A percentile compares a stretch with the other conserved stretches of the same genome.
phyloP scores from a whole-genome alignment of 2,329 filamentous ascomycete species.

The Aspergillus sp. region DNA sequence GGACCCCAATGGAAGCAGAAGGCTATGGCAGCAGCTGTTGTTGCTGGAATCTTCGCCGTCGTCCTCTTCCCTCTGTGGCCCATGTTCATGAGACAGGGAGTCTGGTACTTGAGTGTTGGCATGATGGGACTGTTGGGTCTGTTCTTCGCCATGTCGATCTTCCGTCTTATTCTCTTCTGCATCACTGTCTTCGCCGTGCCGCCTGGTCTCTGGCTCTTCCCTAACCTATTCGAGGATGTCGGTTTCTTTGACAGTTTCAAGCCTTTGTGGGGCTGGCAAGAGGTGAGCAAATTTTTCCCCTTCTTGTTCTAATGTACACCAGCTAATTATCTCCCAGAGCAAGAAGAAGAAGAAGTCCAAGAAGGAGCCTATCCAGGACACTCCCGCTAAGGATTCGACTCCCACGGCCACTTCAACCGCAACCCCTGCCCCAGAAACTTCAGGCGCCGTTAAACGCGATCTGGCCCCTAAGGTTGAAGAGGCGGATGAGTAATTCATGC shows the following conservation, averaged over 20 bases:
- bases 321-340: conserved; percentile 17
- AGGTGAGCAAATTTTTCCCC: conserved; percentile 53
- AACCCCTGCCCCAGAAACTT: conserved; percentile 29
- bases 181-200: conserved; percentile 79
- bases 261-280: conserved; percentile 97
- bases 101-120: conserved; percentile 96
- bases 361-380: conserved; percentile 11
- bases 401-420: conserved; percentile 32
- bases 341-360: conserved; percentile 38
- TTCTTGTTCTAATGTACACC: conserved; percentile 1
- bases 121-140: conserved; percentile 83
- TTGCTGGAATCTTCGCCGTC: conserved; percentile 77
- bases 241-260: conserved; percentile 97
- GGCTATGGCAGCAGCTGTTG: conserved; percentile 78
- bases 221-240: conserved; percentile 96
- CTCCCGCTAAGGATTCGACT: conserved; percentile 9
- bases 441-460: conserved; percentile 32
- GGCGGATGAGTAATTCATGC: conserved; percentile 31
- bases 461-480: conserved; percentile 44
- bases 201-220: conserved; percentile 96
- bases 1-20: conserved; percentile 91
- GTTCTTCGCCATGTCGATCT: conserved; percentile 97
- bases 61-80: conserved; percentile 98
- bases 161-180: conserved; percentile 90
- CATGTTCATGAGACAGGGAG: conserved; percentile 79